Percentiles rank a stretch among this genome's conserved stretches.
phyloP scores from a whole-genome alignment of 257 asterid genomes.

The Solanum pinnatisectum region DNA sequence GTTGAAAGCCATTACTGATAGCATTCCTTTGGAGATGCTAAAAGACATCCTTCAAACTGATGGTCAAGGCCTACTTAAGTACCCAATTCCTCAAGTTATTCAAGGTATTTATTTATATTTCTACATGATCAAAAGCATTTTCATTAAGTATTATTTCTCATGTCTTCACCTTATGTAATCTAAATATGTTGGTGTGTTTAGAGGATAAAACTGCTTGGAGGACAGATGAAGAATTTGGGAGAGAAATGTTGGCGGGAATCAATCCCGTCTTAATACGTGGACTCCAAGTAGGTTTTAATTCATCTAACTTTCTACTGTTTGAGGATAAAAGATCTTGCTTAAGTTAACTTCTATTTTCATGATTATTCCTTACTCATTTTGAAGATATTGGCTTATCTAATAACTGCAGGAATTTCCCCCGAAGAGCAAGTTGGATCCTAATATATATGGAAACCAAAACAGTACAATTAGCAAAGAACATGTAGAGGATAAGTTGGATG shows the following conservation, averaged over 20 bases:
- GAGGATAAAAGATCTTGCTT: not conserved
- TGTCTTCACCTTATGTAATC: not conserved
- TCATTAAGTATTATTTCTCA: not conserved
- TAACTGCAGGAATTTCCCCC: slow-evolving; percentile 28
- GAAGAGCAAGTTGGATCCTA: slow-evolving; percentile 20
- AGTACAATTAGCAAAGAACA: slow-evolving; percentile 41
- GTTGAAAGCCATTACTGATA: slow-evolving; percentile 27
- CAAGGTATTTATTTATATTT: slow-evolving; percentile 25
- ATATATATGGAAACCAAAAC: slow-evolving; percentile 44
- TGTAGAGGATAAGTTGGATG: slow-evolving; percentile 35
- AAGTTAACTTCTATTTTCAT: not conserved
- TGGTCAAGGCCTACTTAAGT: slow-evolving; percentile 40
- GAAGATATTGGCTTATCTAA: not conserved
- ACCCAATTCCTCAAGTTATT: slow-evolving; percentile 54
- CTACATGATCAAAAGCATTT: not conserved
- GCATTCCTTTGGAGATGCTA: slow-evolving; percentile 47
- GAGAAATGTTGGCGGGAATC: slow-evolving; percentile 8
- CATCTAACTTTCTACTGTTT: not conserved
- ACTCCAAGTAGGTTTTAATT: slow-evolving; percentile 38
- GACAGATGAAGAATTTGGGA: slow-evolving; percentile 73
- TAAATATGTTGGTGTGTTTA: not conserved
- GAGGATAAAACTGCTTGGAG: slow-evolving; percentile 68
- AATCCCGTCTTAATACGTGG: slow-evolving; percentile 51
- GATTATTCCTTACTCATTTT: accelerated
- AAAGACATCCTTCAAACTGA: slow-evolving; percentile 53